Percentiles rank a stretch among this genome's conserved stretches.
Conservation (phyloP, 1,284 basidiomycete genomes). For the Ganoderma lingzhi region DNA sequence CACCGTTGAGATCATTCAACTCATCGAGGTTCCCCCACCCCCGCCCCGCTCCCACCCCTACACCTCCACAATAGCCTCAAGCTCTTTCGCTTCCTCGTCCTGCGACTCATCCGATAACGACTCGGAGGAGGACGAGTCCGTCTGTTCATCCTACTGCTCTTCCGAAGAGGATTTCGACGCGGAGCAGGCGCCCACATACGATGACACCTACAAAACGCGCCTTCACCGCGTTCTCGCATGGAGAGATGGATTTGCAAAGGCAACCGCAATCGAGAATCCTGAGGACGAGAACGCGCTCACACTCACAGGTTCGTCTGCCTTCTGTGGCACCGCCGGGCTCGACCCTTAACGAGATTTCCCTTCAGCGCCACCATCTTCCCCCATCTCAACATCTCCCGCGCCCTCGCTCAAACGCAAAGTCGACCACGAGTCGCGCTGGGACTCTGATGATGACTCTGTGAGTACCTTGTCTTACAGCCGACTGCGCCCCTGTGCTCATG, state of each 20-base stretch:
- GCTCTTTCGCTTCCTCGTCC: constrained; percentile 49
- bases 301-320: constrained; percentile 34
- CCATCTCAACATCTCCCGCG: constrained; percentile 32
- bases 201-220: constrained; percentile 57
- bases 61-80: constrained; percentile 36
- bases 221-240: constrained; percentile 70
- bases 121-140: constrained; percentile 52
- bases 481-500: constrained; percentile 23
- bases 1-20: constrained; percentile 74
- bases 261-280: constrained; percentile 30
- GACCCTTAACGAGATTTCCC: constrained; percentile 19
- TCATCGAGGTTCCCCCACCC: constrained; percentile 71
- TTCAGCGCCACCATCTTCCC: constrained; percentile 31
- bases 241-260: constrained; percentile 55
- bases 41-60: constrained; percentile 55
- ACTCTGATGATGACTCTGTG: constrained; percentile 56
- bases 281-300: constrained; percentile 15
- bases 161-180: constrained; percentile 51
- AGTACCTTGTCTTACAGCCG: constrained; percentile 36
- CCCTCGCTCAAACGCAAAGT: constrained; percentile 54
- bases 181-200: constrained; percentile 43
- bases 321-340: constrained; percentile 17
- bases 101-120: constrained; percentile 47
- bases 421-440: constrained; percentile 44
- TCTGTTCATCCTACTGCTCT: constrained; percentile 71